Base-by-base conservation (phyloP, 2,329 filamentous ascomycete genomes). In the Diaporthe longicolla region DNA sequence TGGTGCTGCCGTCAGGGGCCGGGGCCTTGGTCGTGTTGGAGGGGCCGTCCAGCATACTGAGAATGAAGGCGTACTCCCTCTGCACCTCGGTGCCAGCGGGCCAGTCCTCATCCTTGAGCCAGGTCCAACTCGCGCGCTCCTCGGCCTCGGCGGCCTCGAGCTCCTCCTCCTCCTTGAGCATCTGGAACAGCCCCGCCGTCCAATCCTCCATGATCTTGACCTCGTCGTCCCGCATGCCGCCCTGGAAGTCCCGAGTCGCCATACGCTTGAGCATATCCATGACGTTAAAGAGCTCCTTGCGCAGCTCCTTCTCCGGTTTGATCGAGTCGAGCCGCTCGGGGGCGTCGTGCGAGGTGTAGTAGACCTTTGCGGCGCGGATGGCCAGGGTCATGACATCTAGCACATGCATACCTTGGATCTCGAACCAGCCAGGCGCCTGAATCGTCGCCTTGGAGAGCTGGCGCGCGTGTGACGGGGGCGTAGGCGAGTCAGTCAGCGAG, bases 321-420 rank as follows among this genome's bases (percentile, higher is more conserved):
- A 98, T 97, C 37, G 93, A 87, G 79, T 97, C 94, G 24, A 98
- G 87, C 50, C 94, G 92, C 78, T 97, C 93, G 1, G 95, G 95
- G 70, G 95, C 89, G 79, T 97, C 94, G 81, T 98, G 97, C 5
- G 95, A 90, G 0, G 95, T 98, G 84, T 99, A 98, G 85, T 98
- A 99, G 79, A 97, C 93, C 84, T 97, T 98, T 69, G 97, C 97
- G 1, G 96, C 95, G 70, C 95, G 91, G 78, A 99, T 98, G n/a
- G 96, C 96, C 70, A 98, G 88, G 0, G 97, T 99, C 81, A 97
- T 93, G 70, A 97, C 92, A 81, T 98, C 96, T 72, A 98, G 89
- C 50, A 99, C 91, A 79, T 97, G 94, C 87, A 98, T 91, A 24
- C 96, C 97, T 82, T 98, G 94, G 29, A 97, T 89, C 82, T 98